Base-by-base conservation (phyloP, 164 flowering plant species). In the Paratinospora sagittata region DNA sequence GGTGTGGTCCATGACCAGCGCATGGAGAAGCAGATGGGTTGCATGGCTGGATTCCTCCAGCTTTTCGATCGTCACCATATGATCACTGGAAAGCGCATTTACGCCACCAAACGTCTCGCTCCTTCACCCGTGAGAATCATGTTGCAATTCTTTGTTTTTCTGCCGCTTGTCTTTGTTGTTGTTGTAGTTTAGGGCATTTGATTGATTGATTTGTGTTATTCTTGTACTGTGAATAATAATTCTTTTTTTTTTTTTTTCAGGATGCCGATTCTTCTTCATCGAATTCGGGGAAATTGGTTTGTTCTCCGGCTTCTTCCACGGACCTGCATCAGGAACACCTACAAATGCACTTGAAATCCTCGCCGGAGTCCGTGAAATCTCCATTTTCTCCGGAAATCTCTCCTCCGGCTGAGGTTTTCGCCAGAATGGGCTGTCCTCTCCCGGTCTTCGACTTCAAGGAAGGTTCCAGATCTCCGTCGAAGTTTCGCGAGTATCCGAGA, bases 31-130 rank as follows among this genome's bases (percentile, higher is more conserved):
- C 90, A 87, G 73, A 82, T 92, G 89, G 98, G 97, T 11, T 95
- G 99, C 84, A 91, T 95, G 98, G 86, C 97, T 45, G 97, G 98
- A 0, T 91, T 92, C 74, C 83, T 89, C 39, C 96, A 92, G 55
- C 70, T 95, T 68, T 95, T 95, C 70, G 97, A 95, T 72, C 94
- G 99, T 66, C 84, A 86, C 67, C 97, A 90, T 65, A 66, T 88
- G 64, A 78, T 88, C 47, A 55, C 88, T 77, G 90, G 86, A 3
- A 92, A 90, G 70, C 87, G 97, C 63, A 70, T 89, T 64, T 81
- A 80, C 78, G 27, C 87, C 49, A 45, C 96, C 73, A 89, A 85
- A 72, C 92, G 91, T 68, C 91, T 92, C 62, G 81, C 88, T 76
- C 76, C 82, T 0, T 65, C 82, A 27, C 67, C 74, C 73, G 86